Evolutionary conservation across 352 stramenopile genomes (phyloP), one percentile per base, ranked within the genome.

Genomic region (Peronospora destructor): DNA sequence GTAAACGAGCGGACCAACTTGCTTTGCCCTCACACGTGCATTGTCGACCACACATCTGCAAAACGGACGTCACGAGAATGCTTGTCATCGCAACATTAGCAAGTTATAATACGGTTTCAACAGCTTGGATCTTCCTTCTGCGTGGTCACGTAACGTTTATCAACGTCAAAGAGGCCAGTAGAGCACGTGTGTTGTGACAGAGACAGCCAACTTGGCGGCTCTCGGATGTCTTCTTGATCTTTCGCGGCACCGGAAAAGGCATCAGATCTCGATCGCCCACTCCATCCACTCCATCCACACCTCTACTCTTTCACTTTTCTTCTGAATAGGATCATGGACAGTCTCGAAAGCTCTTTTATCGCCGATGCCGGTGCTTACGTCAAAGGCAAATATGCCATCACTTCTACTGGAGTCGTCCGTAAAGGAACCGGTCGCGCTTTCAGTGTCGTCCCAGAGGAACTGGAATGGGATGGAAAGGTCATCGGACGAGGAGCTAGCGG

Each of bases 301-400:
- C 2, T 45, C 12, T 17, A 17, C 14, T n/a, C 21, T 23, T 32
- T 38, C 26, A 30, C 28, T 14, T 10, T 34, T n/a, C 17, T 23
- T 36, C 3, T 16, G 12, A 34, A 41, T 14, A 30, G 3, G 13
- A 4, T 36, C 42, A 77, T 77, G 67, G 71, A 69, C 50, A 78
- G 74, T 53, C 73, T 87, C 53, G 78, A 87, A 50, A 84, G 89
- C 59, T 91, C 80, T 44, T 91, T 82, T 57, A 71, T 84, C 25
- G 73, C 77, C 17, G 76, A 68, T 29, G 75, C 73, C 5, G 72
- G 68, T 11, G 80, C 77, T 36, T 91, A 89, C 45, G 77, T 89
- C 56, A 89, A 91, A 42, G 80, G 80, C 19, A 82, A 82, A 56
- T 88, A 85, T 43, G 77, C 80, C 33, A 89, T 89, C 62, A 91